phyloP scores from a whole-genome alignment of 2,329 filamentous ascomycete species.

The Juglanconis oblonga region DNA sequence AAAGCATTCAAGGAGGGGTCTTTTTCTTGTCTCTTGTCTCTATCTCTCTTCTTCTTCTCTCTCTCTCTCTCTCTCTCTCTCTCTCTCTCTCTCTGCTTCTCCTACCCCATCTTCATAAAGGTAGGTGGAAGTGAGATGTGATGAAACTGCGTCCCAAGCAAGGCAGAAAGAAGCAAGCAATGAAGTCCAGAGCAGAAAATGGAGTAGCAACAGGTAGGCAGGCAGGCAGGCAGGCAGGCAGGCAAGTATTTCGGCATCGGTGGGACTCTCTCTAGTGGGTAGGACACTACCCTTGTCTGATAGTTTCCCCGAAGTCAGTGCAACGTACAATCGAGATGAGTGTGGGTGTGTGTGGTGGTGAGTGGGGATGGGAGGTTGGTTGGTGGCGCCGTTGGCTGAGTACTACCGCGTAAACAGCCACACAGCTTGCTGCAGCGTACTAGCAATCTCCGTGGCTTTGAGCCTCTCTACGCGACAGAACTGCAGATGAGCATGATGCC shows the following conservation, averaged over 20 bases:
- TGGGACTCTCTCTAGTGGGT: background rate
- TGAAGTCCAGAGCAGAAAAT: too few relatives aligned
- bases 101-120: too few relatives aligned
- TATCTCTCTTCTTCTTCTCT: too few relatives aligned
- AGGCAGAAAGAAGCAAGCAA: too few relatives aligned
- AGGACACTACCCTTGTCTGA: background rate
- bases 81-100: too few relatives aligned
- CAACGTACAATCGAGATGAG: background rate
- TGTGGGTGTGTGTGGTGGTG: too few relatives aligned
- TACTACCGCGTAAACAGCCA: background rate
- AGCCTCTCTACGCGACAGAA: background rate
- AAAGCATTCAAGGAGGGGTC: too few relatives aligned
- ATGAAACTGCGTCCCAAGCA: too few relatives aligned
- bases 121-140: too few relatives aligned
- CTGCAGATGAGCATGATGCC: background rate
- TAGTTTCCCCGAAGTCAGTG: background rate
- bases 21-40: too few relatives aligned
- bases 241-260: background rate
- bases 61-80: too few relatives aligned
- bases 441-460: background rate
- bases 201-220: background rate
- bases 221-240: background rate
- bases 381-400: background rate
- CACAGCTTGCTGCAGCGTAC: slow-evolving; percentile 3
- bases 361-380: background rate